These are phyloP conservation scores for Anacardium occidentale DNA, from an alignment of 345 rosid species.

Conservation along the genomic window DNA sequence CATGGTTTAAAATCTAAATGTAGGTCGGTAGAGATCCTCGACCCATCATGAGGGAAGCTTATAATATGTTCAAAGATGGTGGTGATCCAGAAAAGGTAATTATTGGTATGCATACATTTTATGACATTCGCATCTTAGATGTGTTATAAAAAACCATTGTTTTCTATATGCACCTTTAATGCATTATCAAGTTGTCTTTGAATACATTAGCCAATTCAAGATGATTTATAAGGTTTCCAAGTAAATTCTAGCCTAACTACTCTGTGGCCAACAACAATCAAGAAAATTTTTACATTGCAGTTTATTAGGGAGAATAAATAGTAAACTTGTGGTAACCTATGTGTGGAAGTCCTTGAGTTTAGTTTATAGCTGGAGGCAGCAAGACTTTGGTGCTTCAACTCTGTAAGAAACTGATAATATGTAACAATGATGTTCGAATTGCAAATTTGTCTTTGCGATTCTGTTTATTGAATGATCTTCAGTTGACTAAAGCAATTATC, in stretches of 20 bases:
- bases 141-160: background rate
- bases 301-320: background rate
- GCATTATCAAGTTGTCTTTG: background rate
- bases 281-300: background rate
- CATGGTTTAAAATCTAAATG: conserved; percentile 22
- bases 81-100: conserved; percentile 86
- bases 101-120: background rate
- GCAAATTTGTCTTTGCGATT: background rate
- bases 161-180: background rate
- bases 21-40: conserved; percentile 91
- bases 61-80: conserved; percentile 71
- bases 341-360: background rate
- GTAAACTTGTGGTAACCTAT: background rate
- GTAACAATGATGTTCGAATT: background rate
- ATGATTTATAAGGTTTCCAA: background rate
- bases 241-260: too few relatives aligned
- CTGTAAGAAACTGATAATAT: background rate
- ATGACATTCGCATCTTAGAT: background rate
- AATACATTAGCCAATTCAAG: background rate
- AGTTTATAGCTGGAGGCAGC: background rate
- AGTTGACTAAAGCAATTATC: conserved; percentile 7
- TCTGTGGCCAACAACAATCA: background rate
- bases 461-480: background rate
- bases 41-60: conserved; percentile 80
- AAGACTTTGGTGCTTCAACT: background rate